A percentile compares a stretch with the other conserved stretches of the same genome.
Conservation (phyloP, 2,329 filamentous ascomycete species). For the Cladosporium sp. region DNA sequence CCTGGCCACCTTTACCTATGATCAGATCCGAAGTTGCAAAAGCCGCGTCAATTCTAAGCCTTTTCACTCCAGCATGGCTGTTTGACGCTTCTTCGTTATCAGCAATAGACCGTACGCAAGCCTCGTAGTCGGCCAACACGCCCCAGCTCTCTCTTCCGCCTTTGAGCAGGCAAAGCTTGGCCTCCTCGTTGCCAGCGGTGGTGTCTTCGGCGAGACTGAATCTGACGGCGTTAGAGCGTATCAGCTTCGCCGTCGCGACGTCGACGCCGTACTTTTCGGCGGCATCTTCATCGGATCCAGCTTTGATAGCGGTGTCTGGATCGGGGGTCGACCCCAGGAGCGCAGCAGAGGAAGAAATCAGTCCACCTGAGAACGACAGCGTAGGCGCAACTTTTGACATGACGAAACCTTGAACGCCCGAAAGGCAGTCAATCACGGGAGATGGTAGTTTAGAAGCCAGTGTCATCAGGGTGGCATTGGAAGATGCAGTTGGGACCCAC, state of each 20-base stretch:
- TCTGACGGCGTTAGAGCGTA: slow-evolving; percentile 21
- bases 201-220: slow-evolving; percentile 30
- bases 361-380: slow-evolving; percentile 27
- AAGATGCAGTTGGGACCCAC: slow-evolving; percentile 39
- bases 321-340: slow-evolving; percentile 12
- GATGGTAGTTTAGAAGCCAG: slow-evolving; percentile 27
- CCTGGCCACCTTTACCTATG: slow-evolving; percentile 39
- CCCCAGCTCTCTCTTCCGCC: slow-evolving; percentile 31
- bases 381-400: slow-evolving; percentile 29
- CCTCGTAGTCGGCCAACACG: slow-evolving; percentile 33
- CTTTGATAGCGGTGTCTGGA: background rate
- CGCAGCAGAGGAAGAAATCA: slow-evolving; percentile 21
- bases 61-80: background rate
- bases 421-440: slow-evolving; percentile 29
- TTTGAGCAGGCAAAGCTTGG: slow-evolving; percentile 35
- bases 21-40: slow-evolving; percentile 41
- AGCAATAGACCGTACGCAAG: slow-evolving; percentile 20
- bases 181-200: slow-evolving; percentile 37
- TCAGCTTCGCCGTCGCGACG: slow-evolving; percentile 20
- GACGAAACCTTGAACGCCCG: slow-evolving; percentile 30
- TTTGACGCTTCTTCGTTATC: slow-evolving; percentile 16
- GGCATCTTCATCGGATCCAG: slow-evolving; percentile 15
- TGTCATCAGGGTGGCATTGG: slow-evolving; percentile 27
- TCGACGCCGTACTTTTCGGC: slow-evolving; percentile 25
- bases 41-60: slow-evolving; percentile 29